Base-by-base conservation (phyloP, 106 monocot species). In the Amphibolis antarctica region DNA sequence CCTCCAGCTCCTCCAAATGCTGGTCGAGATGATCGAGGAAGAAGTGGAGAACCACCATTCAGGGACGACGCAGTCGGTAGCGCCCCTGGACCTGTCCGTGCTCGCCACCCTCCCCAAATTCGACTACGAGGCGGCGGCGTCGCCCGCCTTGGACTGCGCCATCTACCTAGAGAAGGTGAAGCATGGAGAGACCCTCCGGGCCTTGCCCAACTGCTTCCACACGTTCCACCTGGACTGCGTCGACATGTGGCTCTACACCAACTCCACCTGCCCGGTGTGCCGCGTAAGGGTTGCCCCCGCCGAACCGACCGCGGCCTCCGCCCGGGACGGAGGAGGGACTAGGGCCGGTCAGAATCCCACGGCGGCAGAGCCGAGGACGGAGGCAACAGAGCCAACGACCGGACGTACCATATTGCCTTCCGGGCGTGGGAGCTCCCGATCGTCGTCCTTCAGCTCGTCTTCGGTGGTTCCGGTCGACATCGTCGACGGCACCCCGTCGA, bases 201-300 rank as follows among this genome's bases (percentile, higher is more conserved):
- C 49, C 3, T 55, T 85, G 30, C 80, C 81, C 20, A 62, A 28
- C 27, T 85, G 85, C 68, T 24, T 31, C 27, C 85, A 85, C 54
- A 29, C 69, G 28, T 85, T 81, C 49, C 85, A 85, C 45, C 44
- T 66, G 22, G 65, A 45, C 14, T 85, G 85, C 69, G 71, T 85
- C 22, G 85, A 85, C 46, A 66, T 60, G 68, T 85, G 85, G 85
- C 62, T 85, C 42, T 36, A 30, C 55, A 64, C 81, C 0, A 74
- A 78, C 55, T 45, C 71, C 3, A 85, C 68, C 29, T 85, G 85
- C 59, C 60, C 60, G 9, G 42, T 60, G 0, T 60, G 60, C 60
- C 31, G 60, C 2, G 31, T 42, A 12, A 10, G 60, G 0, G 60
- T 42, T n/a, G 60, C 42, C 7, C n/a, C 31, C 1, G 18, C 12